phyloP scores from a whole-genome alignment of 805 yeast genomes.

The Millerozyma acaciae region DNA sequence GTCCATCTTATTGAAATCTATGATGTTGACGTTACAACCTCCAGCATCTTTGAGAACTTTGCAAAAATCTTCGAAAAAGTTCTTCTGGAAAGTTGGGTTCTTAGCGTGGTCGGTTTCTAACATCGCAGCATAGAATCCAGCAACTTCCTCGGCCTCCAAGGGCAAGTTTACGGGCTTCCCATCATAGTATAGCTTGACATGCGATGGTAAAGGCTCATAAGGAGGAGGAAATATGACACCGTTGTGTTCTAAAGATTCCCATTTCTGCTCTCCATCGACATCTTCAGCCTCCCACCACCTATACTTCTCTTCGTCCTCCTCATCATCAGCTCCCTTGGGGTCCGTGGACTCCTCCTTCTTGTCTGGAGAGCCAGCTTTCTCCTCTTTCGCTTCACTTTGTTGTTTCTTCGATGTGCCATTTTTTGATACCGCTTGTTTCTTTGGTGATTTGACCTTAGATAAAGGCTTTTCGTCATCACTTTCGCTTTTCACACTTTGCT shows the following conservation, averaged over 20 bases:
- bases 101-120: slow-evolving; percentile 83
- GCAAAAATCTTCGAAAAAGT: slow-evolving; percentile 78
- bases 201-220: slow-evolving; percentile 78
- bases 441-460: slow-evolving; percentile 1
- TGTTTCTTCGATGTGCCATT: neutral
- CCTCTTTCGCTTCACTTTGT: slow-evolving; percentile 5
- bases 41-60: slow-evolving; percentile 66
- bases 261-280: slow-evolving; percentile 69
- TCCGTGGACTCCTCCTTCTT: slow-evolving; percentile 6
- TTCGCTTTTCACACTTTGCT: slow-evolving; percentile 2
- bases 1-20: slow-evolving; percentile 66
- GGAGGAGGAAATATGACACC: slow-evolving; percentile 95
- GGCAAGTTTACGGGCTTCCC: slow-evolving; percentile 75
- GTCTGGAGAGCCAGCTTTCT: no score
- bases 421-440: slow-evolving; percentile 3
- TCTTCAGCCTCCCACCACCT: slow-evolving; percentile 86
- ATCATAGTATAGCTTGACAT: slow-evolving; percentile 71
- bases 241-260: slow-evolving; percentile 82
- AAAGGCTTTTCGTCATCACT: slow-evolving; percentile 5
- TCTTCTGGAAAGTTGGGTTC: slow-evolving; percentile 80
- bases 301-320: slow-evolving; percentile 52
- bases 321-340: slow-evolving; percentile 18
- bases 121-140: slow-evolving; percentile 91
- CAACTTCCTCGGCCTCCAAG: slow-evolving; percentile 88
- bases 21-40: slow-evolving; percentile 51